Evolutionary conservation across 2,329 filamentous ascomycete species (phyloP).

Genomic region (Colletotrichum shisoi): DNA sequence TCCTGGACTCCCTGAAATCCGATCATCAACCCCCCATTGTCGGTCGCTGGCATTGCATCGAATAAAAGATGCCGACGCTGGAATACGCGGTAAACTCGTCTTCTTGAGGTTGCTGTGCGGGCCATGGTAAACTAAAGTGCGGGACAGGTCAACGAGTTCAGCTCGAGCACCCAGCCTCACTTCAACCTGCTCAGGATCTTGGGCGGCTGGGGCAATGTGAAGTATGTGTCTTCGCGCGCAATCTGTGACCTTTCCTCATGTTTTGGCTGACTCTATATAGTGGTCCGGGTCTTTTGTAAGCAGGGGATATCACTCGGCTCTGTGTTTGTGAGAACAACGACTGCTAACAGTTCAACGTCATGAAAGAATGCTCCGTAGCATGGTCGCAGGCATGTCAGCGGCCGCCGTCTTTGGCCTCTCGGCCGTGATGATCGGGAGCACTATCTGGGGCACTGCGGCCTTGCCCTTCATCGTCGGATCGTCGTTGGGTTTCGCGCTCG

Average conservation of each 20-base stretch:
- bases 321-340: too few species aligned
- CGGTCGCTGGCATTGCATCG: too few species aligned
- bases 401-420: constrained; percentile 39
- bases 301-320: accelerated
- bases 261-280: not conserved
- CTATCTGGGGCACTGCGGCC: constrained; percentile 41
- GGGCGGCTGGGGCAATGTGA: constrained; percentile 41
- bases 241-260: accelerated
- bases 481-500: constrained; percentile 40
- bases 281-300: constrained; percentile 18
- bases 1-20: not conserved
- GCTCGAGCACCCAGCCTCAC: constrained; percentile 10
- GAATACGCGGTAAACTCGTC: constrained; percentile 13
- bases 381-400: constrained; percentile 41
- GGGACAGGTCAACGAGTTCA: constrained; percentile 17
- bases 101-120: too few species aligned
- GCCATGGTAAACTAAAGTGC: too few species aligned
- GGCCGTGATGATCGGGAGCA: constrained; percentile 37
- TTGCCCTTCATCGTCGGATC: constrained; percentile 42
- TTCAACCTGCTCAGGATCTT: constrained; percentile 36
- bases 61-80: not conserved
- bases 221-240: not conserved
- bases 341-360: not conserved
- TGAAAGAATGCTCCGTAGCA: constrained; percentile 42
- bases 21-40: too few species aligned